Evolutionary conservation across 176 grass and related monocot genomes (phyloP), one percentile per base, ranked within the genome.

Genomic region (Alopecurus myosuroides): DNA sequence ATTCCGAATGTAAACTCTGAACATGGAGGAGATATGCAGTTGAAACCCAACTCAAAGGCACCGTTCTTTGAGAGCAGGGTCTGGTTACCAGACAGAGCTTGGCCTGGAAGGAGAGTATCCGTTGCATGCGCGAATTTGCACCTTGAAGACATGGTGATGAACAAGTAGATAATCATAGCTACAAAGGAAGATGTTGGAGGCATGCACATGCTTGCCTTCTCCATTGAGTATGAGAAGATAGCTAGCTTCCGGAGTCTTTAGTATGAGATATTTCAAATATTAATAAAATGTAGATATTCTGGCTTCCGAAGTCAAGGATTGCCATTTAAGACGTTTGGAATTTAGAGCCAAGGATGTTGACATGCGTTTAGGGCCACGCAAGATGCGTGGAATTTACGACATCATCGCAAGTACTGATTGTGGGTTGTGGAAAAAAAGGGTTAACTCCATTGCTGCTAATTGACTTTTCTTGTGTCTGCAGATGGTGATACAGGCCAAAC

Each of bases 51-150:
- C 39, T 55, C 18, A 33, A 66, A 87, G 45, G 61, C 11, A 34
- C 69, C 57, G 23, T 81, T 63, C 50, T 35, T 26, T 41, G 85
- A 87, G 18, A 82, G 13, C 15, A 87, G 36, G 20, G 33, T 25
- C 11, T 65, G 20, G 22, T 87, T 82, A 36, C 56, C 17, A 29
- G 35, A 57, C 49, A 82, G 78, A 65, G 26, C 52, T 26, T 87
- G 44, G 22, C 85, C 85, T 34, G 55, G 68, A 13, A 82, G 10
- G 4, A 87, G 78, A 25, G 68, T 75, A 39, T 76, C 29, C 6
- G 17, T 11, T 29, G 50, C 68, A 17, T 9, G 4, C 34, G 10
- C 7, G 2, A 34, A 46, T 23, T 66, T 67, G 29, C 60, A 34
- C 18, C 29, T 2, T 31, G 40, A 50, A 25, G 12, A 50, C 19